A percentile compares a stretch with the other conserved stretches of the same genome.
Evolutionary conservation across 1,284 basidiomycete species (phyloP).

Genomic region (Fomitiporia mediterranea): DNA sequence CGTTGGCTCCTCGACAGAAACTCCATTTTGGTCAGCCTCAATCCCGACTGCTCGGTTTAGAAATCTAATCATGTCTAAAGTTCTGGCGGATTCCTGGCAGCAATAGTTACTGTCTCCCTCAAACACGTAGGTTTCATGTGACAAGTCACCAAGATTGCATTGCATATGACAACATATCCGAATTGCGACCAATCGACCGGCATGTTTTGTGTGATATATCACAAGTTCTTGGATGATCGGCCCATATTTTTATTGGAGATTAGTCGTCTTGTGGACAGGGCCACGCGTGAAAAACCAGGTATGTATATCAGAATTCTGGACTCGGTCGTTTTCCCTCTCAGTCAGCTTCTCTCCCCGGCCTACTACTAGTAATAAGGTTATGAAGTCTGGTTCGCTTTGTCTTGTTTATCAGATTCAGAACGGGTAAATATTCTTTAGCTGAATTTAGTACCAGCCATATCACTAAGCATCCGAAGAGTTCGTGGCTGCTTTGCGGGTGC

Average conservation of each 20-base stretch:
- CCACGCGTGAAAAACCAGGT: neutral
- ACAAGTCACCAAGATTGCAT: neutral
- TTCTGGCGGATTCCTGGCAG: neutral
- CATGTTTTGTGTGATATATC: too few species aligned
- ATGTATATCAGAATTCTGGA: neutral
- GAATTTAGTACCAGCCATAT: neutral
- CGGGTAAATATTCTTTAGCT: neutral
- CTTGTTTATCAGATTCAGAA: neutral
- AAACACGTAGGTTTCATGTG: neutral
- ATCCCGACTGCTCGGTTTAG: neutral
- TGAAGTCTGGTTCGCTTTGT: neutral
- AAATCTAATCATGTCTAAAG: neutral
- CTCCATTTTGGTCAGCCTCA: neutral
- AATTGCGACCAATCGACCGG: too few species aligned
- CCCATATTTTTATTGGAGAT: neutral
- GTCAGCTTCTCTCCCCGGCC: neutral
- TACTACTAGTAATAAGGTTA: neutral
- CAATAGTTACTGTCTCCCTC: neutral
- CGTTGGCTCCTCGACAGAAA: neutral
- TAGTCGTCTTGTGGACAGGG: neutral
- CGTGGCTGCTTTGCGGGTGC: neutral
- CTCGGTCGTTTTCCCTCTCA: neutral
- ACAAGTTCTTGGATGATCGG: neutral
- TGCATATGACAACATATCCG: neutral
- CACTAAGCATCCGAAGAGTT: slow-evolving; percentile 11